Conservation (phyloP, 345 rosid genomes). For the Pistacia atlantica region DNA sequence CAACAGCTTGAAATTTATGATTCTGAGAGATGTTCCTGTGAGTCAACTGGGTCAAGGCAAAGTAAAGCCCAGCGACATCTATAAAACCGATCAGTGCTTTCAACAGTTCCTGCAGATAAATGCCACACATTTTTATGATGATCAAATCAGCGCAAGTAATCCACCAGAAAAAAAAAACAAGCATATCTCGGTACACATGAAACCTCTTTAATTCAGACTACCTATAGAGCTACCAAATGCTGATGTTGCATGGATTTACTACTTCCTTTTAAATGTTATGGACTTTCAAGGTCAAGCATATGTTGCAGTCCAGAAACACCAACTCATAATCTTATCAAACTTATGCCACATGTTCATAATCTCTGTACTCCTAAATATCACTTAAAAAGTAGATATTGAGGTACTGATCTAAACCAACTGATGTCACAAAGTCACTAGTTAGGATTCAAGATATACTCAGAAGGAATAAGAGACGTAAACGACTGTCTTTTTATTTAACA, state of each 20-base stretch:
- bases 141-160: not conserved
- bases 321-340: not conserved
- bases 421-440: not conserved
- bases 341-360: not conserved
- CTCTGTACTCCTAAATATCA: not conserved
- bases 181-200: not conserved
- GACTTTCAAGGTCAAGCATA: not conserved
- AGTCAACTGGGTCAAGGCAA: slow-evolving; percentile 86
- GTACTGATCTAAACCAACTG: not conserved
- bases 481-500: not conserved
- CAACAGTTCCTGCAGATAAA: slow-evolving; percentile 69
- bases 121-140: not conserved
- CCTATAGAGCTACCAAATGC: not conserved
- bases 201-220: not conserved
- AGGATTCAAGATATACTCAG: not conserved
- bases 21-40: slow-evolving; percentile 97
- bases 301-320: not conserved
- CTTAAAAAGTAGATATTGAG: not conserved
- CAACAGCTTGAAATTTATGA: slow-evolving; percentile 97
- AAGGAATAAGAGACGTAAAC: not conserved
- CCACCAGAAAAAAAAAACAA: slow-evolving; percentile 7
- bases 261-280: not conserved
- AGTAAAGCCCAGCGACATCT: slow-evolving; percentile 96
- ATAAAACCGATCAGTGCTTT: slow-evolving; percentile 93
- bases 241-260: not conserved